Percentiles rank a stretch among this genome's conserved stretches.
These are phyloP conservation scores for Rauvolfia tetraphylla DNA, from an alignment of 257 asterid genomes.

Conservation along the genomic window DNA sequence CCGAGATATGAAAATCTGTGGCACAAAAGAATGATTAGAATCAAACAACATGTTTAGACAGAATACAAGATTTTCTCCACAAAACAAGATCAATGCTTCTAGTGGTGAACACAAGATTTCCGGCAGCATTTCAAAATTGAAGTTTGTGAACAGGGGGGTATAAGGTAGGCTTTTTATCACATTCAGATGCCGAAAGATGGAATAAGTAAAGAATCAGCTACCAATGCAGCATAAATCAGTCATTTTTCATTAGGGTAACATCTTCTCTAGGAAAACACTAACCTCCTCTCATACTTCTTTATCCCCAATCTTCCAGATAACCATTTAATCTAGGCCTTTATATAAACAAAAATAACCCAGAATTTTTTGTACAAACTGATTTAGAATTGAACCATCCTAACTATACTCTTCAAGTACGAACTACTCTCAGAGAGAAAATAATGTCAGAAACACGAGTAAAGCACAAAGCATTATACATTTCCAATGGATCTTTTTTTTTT, in stretches of 20 bases:
- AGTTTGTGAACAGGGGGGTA: not conserved
- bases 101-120: not conserved
- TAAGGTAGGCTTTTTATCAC: not conserved
- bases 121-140: not conserved
- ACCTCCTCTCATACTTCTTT: not conserved
- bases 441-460: not conserved
- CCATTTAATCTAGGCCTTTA: not conserved
- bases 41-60: not conserved
- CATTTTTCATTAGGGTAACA: not conserved
- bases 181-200: not conserved
- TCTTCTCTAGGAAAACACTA: not conserved
- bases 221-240: not conserved
- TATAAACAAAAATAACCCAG: not conserved
- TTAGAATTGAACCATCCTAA: not conserved
- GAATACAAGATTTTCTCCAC: not conserved
- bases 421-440: not conserved
- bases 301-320: not conserved
- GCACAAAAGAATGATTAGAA: not conserved
- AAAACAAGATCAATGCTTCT: not conserved
- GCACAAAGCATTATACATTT: not conserved
- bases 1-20: slow-evolving; percentile 90
- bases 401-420: not conserved
- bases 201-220: not conserved
- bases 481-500: too few species aligned
- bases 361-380: not conserved